Evolutionary conservation across 345 rosid species (phyloP).

Genomic region (Boechera stricta): DNA sequence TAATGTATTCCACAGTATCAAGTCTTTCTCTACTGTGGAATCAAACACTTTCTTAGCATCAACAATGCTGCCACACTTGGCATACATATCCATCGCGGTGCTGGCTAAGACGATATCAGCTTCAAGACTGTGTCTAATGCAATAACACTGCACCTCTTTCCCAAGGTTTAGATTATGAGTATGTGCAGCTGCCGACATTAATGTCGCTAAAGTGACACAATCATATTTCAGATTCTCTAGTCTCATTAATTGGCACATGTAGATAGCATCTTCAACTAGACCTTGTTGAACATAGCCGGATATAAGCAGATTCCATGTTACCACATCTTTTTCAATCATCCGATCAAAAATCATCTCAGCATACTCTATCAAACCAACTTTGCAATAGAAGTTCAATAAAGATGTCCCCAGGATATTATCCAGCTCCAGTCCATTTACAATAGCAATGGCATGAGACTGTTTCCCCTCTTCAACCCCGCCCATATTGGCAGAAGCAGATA

Average conservation of each 20-base stretch:
- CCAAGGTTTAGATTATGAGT: slow-evolving; percentile 55
- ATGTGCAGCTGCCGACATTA: slow-evolving; percentile 62
- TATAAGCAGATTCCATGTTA: slow-evolving; percentile 84
- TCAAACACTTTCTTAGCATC: slow-evolving; percentile 61
- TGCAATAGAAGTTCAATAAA: slow-evolving; percentile 70
- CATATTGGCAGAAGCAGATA: slow-evolving; percentile 72
- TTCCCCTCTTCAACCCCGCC: slow-evolving; percentile 70
- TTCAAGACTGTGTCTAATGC: slow-evolving; percentile 63
- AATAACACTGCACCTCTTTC: slow-evolving; percentile 67
- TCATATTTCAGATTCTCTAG: slow-evolving; percentile 61
- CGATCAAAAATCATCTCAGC: slow-evolving; percentile 64
- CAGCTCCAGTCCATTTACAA: slow-evolving; percentile 60
- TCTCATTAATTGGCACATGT: slow-evolving; percentile 61
- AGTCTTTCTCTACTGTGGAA: slow-evolving; percentile 51
- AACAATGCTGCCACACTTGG: slow-evolving; percentile 59
- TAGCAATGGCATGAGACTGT: slow-evolving; percentile 72
- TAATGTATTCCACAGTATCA: slow-evolving; percentile 67
- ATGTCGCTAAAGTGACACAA: slow-evolving; percentile 65
- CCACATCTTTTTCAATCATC: slow-evolving; percentile 63
- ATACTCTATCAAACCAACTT: slow-evolving; percentile 68
- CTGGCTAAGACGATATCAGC: slow-evolving; percentile 62
- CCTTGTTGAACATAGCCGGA: slow-evolving; percentile 61
- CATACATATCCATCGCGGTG: slow-evolving; percentile 63
- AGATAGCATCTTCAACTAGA: slow-evolving; percentile 57
- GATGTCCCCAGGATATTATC: slow-evolving; percentile 74